Evolutionary conservation across 768 basidiomycete species (phyloP).

Genomic region (Pleurotus cornucopiae): DNA sequence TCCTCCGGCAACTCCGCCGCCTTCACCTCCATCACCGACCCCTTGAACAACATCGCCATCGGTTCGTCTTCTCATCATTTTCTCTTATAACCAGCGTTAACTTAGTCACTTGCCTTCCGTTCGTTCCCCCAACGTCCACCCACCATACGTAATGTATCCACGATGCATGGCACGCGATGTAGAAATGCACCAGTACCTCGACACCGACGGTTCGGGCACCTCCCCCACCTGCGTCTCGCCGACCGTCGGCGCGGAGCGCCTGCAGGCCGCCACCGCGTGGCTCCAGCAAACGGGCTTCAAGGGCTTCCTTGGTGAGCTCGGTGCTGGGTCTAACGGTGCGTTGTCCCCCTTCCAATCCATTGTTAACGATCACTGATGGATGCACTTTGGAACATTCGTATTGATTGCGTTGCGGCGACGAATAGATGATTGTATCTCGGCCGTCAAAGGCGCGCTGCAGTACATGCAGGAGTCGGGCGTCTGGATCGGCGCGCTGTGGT

Average conservation of each 20-base stretch:
- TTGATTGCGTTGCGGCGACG: not conserved
- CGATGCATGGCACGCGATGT: too few species aligned
- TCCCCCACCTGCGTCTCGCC: conserved; percentile 48
- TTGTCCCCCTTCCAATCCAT: too few species aligned
- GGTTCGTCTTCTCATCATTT: conserved; percentile 24
- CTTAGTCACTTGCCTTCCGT: too few species aligned
- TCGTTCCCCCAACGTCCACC: too few species aligned
- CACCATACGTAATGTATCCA: too few species aligned
- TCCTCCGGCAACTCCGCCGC: conserved; percentile 47
- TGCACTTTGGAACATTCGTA: too few species aligned
- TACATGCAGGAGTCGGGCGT: conserved; percentile 49
- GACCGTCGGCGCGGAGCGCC: conserved; percentile 55
- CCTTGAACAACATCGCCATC: conserved; percentile 58
- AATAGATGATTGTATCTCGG: conserved; percentile 35
- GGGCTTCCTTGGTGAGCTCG: conserved; percentile 64
- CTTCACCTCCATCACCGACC: conserved; percentile 50
- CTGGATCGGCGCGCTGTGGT: conserved; percentile 54
- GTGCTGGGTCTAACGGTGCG: conserved; percentile 39
- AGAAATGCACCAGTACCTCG: conserved; percentile 73
- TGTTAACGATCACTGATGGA: too few species aligned
- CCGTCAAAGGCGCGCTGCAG: conserved; percentile 53
- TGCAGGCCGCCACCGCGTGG: conserved; percentile 54
- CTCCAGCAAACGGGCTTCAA: conserved; percentile 54
- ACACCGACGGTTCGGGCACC: conserved; percentile 61
- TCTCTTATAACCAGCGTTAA: too few species aligned